A percentile compares a stretch with the other conserved stretches of the same genome.
Conservation (phyloP, 805 yeast species). For the Starmerella vaccinii region DNA sequence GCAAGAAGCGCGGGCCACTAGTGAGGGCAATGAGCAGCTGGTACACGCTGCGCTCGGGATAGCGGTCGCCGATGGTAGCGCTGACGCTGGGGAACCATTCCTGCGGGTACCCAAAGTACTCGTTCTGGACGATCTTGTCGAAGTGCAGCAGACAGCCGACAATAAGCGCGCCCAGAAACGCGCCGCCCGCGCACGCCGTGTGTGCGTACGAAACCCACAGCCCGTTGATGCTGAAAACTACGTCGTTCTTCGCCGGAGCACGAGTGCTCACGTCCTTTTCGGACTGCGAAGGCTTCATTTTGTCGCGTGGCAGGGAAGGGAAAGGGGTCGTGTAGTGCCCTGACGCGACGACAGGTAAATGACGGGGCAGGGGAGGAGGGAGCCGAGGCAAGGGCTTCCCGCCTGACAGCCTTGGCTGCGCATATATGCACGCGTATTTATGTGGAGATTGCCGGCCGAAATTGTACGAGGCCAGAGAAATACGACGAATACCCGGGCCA, state of each 20-base stretch:
- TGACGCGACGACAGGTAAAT: slow-evolving; percentile 4
- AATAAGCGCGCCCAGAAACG: slow-evolving; percentile 63
- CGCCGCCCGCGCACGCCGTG: slow-evolving; percentile 57
- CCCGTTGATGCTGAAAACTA: slow-evolving; percentile 34
- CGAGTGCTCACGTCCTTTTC: slow-evolving; percentile 1
- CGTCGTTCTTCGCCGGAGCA: not conserved
- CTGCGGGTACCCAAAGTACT: slow-evolving; percentile 82
- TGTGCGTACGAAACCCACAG: slow-evolving; percentile 61
- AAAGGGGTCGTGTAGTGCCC: not conserved
- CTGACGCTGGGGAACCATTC: slow-evolving; percentile 99
- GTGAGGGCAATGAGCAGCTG: slow-evolving; percentile 88
- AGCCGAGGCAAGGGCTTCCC: slow-evolving; percentile 2
- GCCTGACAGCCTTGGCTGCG: no score
- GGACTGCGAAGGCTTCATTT: slow-evolving; percentile 2
- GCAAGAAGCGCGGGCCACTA: slow-evolving; percentile 78
- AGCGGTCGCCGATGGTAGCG: slow-evolving; percentile 93
- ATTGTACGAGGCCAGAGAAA: no score
- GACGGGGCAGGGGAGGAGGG: not conserved
- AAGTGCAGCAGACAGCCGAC: slow-evolving; percentile 74
- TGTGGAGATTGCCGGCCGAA: no score
- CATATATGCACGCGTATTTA: not conserved
- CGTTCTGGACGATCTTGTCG: slow-evolving; percentile 77
- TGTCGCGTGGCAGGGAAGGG: slow-evolving; percentile 4
- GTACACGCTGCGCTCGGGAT: slow-evolving; percentile 88
- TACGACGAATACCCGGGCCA: no score